Base-by-base conservation (phyloP, 805 yeast genomes). In the Pichia exigua region DNA sequence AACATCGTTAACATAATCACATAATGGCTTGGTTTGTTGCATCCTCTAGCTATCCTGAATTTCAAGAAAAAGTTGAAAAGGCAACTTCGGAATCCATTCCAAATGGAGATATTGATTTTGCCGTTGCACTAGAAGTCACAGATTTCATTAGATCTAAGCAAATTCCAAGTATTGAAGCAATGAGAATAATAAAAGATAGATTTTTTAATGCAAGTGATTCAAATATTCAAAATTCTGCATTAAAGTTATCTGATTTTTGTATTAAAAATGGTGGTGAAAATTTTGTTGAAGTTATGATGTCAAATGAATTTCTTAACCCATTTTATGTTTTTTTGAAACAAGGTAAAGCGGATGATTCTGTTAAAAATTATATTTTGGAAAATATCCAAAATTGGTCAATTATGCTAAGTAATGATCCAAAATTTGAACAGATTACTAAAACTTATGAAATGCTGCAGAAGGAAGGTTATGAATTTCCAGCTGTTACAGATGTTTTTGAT, bases 31-130 rank as follows among this genome's bases (percentile, higher is more conserved):
- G 83, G 83, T 78, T 78, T 59, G 66, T 74, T 20, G 41, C 13
- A 18, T 38, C 41, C 18, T 55, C 69, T 8, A 53, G 51, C 39
- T 61, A 67, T 4, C 64, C 68, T 4, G 73, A 70, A 39, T 62
- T 87, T 41, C 94, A 85, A 58, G 74, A 72, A 46, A 79, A 83
- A 58, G 81, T 91, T 40, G 79, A 76, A 50, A 79, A 77, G 56
- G 95, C 96, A 18, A 88, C 97, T 1, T 83, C 91, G 40, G 96
- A 89, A 65, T 73, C 87, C n/a, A 85, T 91, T 45, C 97, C 97
- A 6, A 81, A 85, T 62, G 97, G 97, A 2, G 97, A 91, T 61
- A 75, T 86, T 45, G 96, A 91, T 61, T 70, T 85, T 53, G 75
- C 76, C 2, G 53, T 54, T 30, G 90, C 92, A 15, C 73, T 94